These are phyloP conservation scores for Penicillium oxalicum DNA, from an alignment of 2,329 filamentous ascomycete genomes.

Conservation along the genomic window DNA sequence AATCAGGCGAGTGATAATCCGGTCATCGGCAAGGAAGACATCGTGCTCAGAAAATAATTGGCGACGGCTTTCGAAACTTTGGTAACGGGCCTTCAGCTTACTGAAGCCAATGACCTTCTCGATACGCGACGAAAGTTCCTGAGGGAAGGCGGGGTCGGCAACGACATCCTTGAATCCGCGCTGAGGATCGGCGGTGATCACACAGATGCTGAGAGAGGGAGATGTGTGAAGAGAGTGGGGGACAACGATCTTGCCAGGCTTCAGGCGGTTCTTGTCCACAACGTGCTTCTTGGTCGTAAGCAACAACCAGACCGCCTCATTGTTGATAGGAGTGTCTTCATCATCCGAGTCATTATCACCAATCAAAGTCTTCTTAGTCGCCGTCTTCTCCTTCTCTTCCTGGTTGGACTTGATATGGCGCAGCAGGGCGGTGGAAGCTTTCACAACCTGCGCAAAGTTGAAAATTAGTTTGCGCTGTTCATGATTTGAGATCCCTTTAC, in stretches of 20 bases:
- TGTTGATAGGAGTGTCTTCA: constrained; percentile 40
- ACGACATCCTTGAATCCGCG: constrained; percentile 86
- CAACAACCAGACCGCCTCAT: constrained; percentile 55
- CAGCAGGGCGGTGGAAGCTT: constrained; percentile 55
- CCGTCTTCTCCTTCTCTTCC: constrained; percentile 43
- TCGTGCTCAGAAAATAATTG: constrained; percentile 83
- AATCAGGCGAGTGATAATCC: constrained; percentile 68
- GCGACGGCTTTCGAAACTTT: constrained; percentile 78
- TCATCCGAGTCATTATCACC: constrained; percentile 39
- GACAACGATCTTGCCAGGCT: constrained; percentile 74
- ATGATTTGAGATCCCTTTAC: not conserved
- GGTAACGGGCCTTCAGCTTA: constrained; percentile 85
- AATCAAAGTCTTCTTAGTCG: constrained; percentile 49
- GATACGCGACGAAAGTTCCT: constrained; percentile 60
- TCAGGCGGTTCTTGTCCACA: constrained; percentile 68
- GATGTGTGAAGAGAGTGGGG: constrained; percentile 69
- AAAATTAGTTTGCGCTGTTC: constrained; percentile 11
- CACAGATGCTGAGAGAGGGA: constrained; percentile 65
- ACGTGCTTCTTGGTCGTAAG: constrained; percentile 62
- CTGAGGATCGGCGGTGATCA: constrained; percentile 79
- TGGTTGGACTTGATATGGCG: constrained; percentile 50
- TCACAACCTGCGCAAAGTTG: constrained; percentile 44
- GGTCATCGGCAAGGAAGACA: constrained; percentile 86
- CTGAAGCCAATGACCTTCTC: constrained; percentile 71
- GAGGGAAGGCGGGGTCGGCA: constrained; percentile 64